A percentile compares a stretch with the other conserved stretches of the same genome.
Evolutionary conservation across 2,329 filamentous ascomycete species (phyloP).

Genomic region (Ophiocordyceps camponoti-leonardi): DNA sequence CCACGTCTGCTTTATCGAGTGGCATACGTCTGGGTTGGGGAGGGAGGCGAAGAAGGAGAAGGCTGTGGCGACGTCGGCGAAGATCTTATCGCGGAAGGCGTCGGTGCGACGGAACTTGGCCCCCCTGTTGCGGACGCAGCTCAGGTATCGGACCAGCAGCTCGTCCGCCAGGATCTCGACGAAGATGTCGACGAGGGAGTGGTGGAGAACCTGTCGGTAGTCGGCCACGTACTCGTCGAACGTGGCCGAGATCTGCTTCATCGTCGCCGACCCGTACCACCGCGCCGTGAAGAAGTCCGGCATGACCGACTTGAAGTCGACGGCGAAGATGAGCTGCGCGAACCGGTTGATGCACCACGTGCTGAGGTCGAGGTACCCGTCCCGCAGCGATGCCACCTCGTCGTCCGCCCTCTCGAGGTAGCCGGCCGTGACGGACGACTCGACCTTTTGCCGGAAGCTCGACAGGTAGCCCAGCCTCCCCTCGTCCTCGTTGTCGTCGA

Average conservation of each 20-base stretch:
- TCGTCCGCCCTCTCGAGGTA: slow-evolving; percentile 60
- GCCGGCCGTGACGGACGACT: slow-evolving; percentile 59
- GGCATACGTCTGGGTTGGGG: slow-evolving; percentile 50
- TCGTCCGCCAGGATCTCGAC: slow-evolving; percentile 88
- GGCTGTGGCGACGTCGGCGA: slow-evolving; percentile 76
- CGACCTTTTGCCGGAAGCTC: slow-evolving; percentile 70
- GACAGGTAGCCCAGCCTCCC: slow-evolving; percentile 67
- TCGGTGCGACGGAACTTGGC: slow-evolving; percentile 78
- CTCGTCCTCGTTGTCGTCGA: slow-evolving; percentile 75
- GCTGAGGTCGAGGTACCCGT: slow-evolving; percentile 88
- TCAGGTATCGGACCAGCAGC: slow-evolving; percentile 72
- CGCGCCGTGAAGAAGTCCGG: slow-evolving; percentile 77
- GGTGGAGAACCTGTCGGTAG: slow-evolving; percentile 70
- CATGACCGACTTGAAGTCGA: slow-evolving; percentile 75
- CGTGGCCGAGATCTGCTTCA: slow-evolving; percentile 87
- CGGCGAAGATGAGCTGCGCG: slow-evolving; percentile 68
- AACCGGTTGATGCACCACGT: slow-evolving; percentile 87
- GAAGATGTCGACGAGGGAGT: slow-evolving; percentile 76
- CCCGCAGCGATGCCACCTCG: slow-evolving; percentile 60
- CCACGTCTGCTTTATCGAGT: slow-evolving; percentile 79
- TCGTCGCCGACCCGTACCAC: slow-evolving; percentile 76
- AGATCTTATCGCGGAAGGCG: slow-evolving; percentile 82
- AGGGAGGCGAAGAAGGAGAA: slow-evolving; percentile 75
- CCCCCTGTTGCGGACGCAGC: slow-evolving; percentile 70
- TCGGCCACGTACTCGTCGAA: slow-evolving; percentile 91